Conservation (phyloP, 1,284 basidiomycete genomes). For the Lignosus rhinocerotis region DNA sequence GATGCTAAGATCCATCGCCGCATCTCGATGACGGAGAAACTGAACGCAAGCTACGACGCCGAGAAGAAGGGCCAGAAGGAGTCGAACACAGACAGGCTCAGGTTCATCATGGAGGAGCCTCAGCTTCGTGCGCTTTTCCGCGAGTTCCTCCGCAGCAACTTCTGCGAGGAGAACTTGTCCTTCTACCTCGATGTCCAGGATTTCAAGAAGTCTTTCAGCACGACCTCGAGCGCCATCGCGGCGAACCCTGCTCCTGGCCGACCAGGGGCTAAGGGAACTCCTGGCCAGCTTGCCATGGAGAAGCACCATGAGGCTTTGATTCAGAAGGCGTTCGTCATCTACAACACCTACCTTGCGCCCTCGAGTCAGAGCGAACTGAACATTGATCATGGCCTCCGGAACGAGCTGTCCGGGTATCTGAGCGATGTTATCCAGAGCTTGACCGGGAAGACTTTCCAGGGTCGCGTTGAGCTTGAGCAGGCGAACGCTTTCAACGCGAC, state of each 20-base stretch:
- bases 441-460: slow-evolving; percentile 77
- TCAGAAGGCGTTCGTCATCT: slow-evolving; percentile 92
- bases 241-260: slow-evolving; percentile 41
- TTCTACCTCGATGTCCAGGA: slow-evolving; percentile 98
- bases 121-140: slow-evolving; percentile 89
- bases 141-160: slow-evolving; percentile 91
- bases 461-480: slow-evolving; percentile 78
- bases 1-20: slow-evolving; percentile 77
- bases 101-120: slow-evolving; percentile 93
- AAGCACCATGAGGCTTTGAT: slow-evolving; percentile 95
- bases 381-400: slow-evolving; percentile 95
- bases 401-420: slow-evolving; percentile 92
- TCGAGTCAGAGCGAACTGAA: slow-evolving; percentile 96
- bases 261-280: slow-evolving; percentile 48
- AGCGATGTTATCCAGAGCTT: slow-evolving; percentile 79
- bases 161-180: slow-evolving; percentile 97
- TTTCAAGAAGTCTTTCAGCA: slow-evolving; percentile 94
- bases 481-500: slow-evolving; percentile 84
- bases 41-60: slow-evolving; percentile 60
- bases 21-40: slow-evolving; percentile 75
- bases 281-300: slow-evolving; percentile 91
- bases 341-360: slow-evolving; percentile 93
- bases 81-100: slow-evolving; percentile 88
- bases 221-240: slow-evolving; percentile 89
- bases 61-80: slow-evolving; percentile 68